Evolutionary conservation across 1,139 yeast genomes (phyloP).

Genomic region (Diutina scorzettiae): DNA sequence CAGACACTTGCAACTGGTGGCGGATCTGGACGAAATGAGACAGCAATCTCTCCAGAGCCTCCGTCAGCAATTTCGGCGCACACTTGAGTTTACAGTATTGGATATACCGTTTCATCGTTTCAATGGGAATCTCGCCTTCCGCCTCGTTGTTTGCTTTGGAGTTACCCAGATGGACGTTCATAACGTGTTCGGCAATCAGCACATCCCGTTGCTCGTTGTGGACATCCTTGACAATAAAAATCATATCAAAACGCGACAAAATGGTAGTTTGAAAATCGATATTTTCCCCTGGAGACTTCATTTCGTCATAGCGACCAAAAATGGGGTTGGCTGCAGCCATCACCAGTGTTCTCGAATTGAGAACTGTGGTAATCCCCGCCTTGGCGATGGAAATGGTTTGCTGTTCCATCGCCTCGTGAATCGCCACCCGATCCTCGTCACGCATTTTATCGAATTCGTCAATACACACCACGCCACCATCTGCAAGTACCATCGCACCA

Average conservation of each 20-base stretch:
- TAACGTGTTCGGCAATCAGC: slow-evolving; percentile 87
- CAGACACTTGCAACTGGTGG: slow-evolving; percentile 71
- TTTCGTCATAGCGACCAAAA: slow-evolving; percentile 91
- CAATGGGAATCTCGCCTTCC: slow-evolving; percentile 84
- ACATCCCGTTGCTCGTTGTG: slow-evolving; percentile 81
- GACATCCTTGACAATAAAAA: slow-evolving; percentile 90
- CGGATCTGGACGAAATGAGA: slow-evolving; percentile 90
- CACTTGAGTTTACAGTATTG: slow-evolving; percentile 82
- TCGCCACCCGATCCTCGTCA: slow-evolving; percentile 97
- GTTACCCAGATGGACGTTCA: slow-evolving; percentile 85
- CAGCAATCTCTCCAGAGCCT: slow-evolving; percentile 86
- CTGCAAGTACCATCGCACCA: slow-evolving; percentile 99
- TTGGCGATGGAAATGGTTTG: slow-evolving; percentile 98
- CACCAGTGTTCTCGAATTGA: slow-evolving; percentile 91
- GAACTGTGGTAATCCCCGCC: slow-evolving; percentile 95
- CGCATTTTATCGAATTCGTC: slow-evolving; percentile 99
- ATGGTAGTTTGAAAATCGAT: slow-evolving; percentile 96
- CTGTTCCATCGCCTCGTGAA: slow-evolving; percentile 99
- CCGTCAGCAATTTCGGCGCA: slow-evolving; percentile 85
- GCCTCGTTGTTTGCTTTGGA: slow-evolving; percentile 36
- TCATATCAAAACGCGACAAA: slow-evolving; percentile 96
- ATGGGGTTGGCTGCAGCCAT: slow-evolving; percentile 97
- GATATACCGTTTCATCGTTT: slow-evolving; percentile 82
- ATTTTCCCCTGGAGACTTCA: slow-evolving; percentile 94
- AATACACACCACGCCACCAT: slow-evolving; percentile 98